Percentiles rank a stretch among this genome's conserved stretches.
phyloP scores from a whole-genome alignment of 1,139 yeast genomes.

The Hansenula sp. region DNA sequence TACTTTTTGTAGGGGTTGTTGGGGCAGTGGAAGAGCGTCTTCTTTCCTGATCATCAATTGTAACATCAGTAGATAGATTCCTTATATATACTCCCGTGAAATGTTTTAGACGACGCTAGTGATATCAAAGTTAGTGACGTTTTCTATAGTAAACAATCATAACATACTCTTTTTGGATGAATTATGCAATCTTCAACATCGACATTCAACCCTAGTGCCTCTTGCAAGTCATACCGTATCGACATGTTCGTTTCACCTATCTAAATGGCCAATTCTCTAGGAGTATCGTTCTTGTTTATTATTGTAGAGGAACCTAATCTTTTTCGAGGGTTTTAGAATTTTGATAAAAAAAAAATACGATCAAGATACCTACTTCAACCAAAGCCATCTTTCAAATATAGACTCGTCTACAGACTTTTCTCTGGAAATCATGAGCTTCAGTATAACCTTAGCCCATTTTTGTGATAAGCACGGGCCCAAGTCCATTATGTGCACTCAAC shows the following conservation, averaged over 20 bases:
- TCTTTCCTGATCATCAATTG: slow-evolving; percentile 4
- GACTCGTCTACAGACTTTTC: no score
- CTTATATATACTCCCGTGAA: slow-evolving; percentile 16
- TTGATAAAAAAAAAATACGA: no score
- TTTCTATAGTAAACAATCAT: neutral
- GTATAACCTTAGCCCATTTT: slow-evolving; percentile 69
- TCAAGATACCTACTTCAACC: no score
- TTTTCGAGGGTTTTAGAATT: no score
- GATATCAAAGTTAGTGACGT: neutral
- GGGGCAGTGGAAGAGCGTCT: slow-evolving; percentile 13
- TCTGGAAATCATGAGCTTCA: slow-evolving; percentile 18
- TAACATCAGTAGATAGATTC: slow-evolving; percentile 10
- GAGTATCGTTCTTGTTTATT: no score
- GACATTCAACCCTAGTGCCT: neutral
- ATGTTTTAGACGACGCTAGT: slow-evolving; percentile 23
- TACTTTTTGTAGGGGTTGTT: slow-evolving; percentile 10
- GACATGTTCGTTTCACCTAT: neutral
- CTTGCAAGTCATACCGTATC: neutral
- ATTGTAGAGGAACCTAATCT: no score
- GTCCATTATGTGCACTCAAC: slow-evolving; percentile 68
- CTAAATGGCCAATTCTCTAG: no score
- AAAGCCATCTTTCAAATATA: no score
- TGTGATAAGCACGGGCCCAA: slow-evolving; percentile 88
- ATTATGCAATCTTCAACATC: slow-evolving; percentile 6
- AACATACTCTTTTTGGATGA: slow-evolving; percentile 14